These are phyloP conservation scores for Eruca vesicaria DNA, from an alignment of 441 rosid species.

Conservation along the genomic window DNA sequence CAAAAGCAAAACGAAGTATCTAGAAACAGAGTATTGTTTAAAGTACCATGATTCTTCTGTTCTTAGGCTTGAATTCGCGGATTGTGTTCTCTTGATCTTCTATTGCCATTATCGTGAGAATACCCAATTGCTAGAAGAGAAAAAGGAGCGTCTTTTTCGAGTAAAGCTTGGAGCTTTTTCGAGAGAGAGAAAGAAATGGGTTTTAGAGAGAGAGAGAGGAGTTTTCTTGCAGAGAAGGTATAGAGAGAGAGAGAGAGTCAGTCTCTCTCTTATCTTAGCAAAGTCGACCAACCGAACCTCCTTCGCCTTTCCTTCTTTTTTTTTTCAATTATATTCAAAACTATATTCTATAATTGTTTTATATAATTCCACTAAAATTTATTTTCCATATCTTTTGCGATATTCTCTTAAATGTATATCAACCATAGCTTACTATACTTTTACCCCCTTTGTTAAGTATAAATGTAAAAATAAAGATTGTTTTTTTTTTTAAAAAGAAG, in stretches of 20 bases:
- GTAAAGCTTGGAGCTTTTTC: constrained; percentile 29
- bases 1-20: background rate
- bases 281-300: constrained; percentile 65
- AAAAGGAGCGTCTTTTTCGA: constrained; percentile 7
- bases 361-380: background rate
- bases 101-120: background rate
- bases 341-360: background rate
- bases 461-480: no score
- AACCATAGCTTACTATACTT: background rate
- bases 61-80: background rate
- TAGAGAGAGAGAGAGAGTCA: constrained; percentile 19
- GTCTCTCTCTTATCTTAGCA: constrained; percentile 71
- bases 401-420: background rate
- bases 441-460: background rate
- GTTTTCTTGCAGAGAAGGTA: constrained; percentile 25
- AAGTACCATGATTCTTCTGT: background rate
- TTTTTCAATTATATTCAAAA: background rate
- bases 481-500: background rate
- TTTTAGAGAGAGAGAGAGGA: constrained; percentile 13
- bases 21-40: background rate
- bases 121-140: background rate
- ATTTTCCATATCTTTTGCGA: background rate
- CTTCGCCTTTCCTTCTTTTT: constrained; percentile 44
- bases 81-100: background rate
- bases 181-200: constrained; percentile 4